phyloP scores from a whole-genome alignment of 805 yeast species.

The Yarrowia porcina region DNA sequence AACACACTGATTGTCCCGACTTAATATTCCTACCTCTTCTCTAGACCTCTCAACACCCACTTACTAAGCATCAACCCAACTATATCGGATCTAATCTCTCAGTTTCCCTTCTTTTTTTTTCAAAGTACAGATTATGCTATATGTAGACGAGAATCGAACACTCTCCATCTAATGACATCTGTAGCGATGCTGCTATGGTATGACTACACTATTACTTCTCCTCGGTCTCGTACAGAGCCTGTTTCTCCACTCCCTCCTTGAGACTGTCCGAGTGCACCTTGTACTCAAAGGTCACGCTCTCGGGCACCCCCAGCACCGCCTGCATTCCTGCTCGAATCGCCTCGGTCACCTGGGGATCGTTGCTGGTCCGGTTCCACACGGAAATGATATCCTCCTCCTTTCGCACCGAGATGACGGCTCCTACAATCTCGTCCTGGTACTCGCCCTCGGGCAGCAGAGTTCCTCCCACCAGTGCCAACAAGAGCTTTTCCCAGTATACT shows the following conservation, averaged over 20 bases:
- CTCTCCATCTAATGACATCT: slow-evolving; percentile 5
- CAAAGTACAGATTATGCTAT: slow-evolving; percentile 11
- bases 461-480: slow-evolving; percentile 52
- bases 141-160: slow-evolving; percentile 21
- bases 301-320: slow-evolving; percentile 29
- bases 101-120: too few relatives aligned
- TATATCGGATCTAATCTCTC: neutral
- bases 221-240: slow-evolving; percentile 23
- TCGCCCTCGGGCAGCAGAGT: slow-evolving; percentile 39
- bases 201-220: neutral
- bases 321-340: slow-evolving; percentile 32
- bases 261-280: slow-evolving; percentile 37
- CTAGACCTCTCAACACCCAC: too few relatives aligned
- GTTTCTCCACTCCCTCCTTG: slow-evolving; percentile 32
- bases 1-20: too few relatives aligned
- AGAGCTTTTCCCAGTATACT: slow-evolving; percentile 42
- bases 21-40: too few relatives aligned
- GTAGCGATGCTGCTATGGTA: neutral
- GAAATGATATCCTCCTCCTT: slow-evolving; percentile 57
- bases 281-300: slow-evolving; percentile 32
- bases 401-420: slow-evolving; percentile 57
- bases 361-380: slow-evolving; percentile 53
- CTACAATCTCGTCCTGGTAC: slow-evolving; percentile 45
- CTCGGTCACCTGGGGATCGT: slow-evolving; percentile 36
- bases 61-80: neutral